phyloP scores from a whole-genome alignment of 2,329 filamentous ascomycete genomes.

The Pyrenophora tritici-repentis region DNA sequence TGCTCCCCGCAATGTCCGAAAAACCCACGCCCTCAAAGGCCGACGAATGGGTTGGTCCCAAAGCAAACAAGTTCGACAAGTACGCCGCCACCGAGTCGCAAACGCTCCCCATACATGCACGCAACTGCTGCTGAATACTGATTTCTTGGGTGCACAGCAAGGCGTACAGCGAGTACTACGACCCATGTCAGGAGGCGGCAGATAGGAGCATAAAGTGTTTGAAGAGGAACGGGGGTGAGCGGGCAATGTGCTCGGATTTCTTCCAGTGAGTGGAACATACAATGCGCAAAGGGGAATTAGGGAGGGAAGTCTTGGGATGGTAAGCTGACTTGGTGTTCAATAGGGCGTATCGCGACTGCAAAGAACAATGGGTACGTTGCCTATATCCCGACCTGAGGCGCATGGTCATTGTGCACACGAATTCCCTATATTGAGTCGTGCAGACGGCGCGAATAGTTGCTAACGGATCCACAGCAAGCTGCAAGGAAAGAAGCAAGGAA shows the following conservation, averaged over 20 bases:
- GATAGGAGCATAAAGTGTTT: conserved; percentile 84
- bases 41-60: conserved; percentile 30
- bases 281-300: no score
- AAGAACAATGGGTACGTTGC: conserved; percentile 83
- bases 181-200: conserved; percentile 94
- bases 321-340: conserved; percentile 1
- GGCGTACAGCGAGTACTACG: conserved; percentile 84
- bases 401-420: neutral
- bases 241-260: conserved; percentile 89
- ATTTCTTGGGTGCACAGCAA: conserved; percentile 64
- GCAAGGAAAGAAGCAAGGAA: conserved; percentile 30
- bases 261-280: conserved; percentile 70
- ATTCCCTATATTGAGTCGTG: neutral
- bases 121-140: conserved; percentile 6
- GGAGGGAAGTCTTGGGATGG: neutral
- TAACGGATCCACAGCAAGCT: conserved; percentile 21
- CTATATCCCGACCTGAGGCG: conserved; percentile 34
- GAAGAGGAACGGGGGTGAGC: conserved; percentile 84
- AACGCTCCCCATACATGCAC: neutral
- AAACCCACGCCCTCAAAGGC: conserved; percentile 22
- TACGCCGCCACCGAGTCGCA: conserved; percentile 23
- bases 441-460: neutral
- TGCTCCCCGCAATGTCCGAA: conserved; percentile 8
- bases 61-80: conserved; percentile 49
- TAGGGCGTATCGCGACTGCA: conserved; percentile 92